Percentiles rank a stretch among this genome's conserved stretches.
These are phyloP conservation scores for Epicoccum sorghinum DNA, from an alignment of 2,329 filamentous ascomycete genomes.

Conservation along the genomic window DNA sequence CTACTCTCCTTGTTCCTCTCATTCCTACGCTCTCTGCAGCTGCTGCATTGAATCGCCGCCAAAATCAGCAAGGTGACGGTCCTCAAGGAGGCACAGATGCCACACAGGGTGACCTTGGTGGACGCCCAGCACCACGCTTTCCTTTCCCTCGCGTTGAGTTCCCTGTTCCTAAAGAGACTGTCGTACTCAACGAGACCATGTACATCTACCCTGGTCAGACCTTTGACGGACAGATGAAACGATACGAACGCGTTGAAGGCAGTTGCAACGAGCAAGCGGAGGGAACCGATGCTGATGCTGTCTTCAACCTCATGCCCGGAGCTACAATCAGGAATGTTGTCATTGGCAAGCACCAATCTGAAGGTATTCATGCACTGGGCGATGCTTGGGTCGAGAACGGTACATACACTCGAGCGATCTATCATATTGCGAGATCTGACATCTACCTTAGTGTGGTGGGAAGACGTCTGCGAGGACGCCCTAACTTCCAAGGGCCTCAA, in stretches of 20 bases:
- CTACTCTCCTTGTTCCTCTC: constrained; percentile 25
- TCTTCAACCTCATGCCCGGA: constrained; percentile 31
- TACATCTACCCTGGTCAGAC: constrained; percentile 32
- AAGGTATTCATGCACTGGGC: constrained; percentile 33
- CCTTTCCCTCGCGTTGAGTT: constrained; percentile 31
- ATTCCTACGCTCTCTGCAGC: constrained; percentile 27
- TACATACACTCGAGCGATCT: not conserved
- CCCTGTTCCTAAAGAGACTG: constrained; percentile 31
- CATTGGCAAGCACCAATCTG: constrained; percentile 35
- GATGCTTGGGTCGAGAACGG: constrained; percentile 39
- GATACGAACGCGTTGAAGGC: constrained; percentile 32
- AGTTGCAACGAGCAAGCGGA: constrained; percentile 35
- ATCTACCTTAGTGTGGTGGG: constrained; percentile 31
- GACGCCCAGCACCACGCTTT: constrained; percentile 28
- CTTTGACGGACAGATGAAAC: constrained; percentile 36
- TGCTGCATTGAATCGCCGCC: constrained; percentile 28
- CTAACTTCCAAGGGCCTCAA: constrained; percentile 33
- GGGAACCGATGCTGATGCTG: constrained; percentile 33
- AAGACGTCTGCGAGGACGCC: constrained; percentile 35
- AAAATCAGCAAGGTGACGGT: constrained; percentile 28
- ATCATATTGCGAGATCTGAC: not conserved
- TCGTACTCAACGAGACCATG: constrained; percentile 32
- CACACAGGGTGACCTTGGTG: constrained; percentile 31
- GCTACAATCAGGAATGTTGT: constrained; percentile 31
- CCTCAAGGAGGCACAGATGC: constrained; percentile 28